These are phyloP conservation scores for Podila minutissima DNA, from an alignment of 192 early-diverging fungal species.

Conservation along the genomic window DNA sequence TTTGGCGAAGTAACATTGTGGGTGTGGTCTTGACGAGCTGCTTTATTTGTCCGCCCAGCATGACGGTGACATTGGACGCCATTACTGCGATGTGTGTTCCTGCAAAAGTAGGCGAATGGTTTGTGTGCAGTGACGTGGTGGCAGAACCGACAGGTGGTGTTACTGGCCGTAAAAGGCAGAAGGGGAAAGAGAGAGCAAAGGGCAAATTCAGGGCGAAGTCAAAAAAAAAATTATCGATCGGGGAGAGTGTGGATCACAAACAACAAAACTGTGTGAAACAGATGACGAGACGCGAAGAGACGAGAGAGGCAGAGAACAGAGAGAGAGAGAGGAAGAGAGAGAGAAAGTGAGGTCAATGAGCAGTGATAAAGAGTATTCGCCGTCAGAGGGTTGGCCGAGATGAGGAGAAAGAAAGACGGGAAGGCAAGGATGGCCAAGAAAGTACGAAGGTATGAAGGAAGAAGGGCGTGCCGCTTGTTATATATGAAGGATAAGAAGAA, in stretches of 20 bases:
- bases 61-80: constrained; percentile 61
- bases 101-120: not conserved
- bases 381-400: not conserved
- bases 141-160: not conserved
- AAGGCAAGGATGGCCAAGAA: not conserved
- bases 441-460: not conserved
- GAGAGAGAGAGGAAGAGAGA: not conserved
- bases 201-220: not conserved
- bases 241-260: not conserved
- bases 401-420: not conserved
- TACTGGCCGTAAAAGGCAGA: not conserved
- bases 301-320: not conserved
- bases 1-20: constrained; percentile 67
- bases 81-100: constrained; percentile 23
- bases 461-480: not conserved
- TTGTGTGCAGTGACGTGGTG: not conserved
- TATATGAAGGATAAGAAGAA: not conserved
- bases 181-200: not conserved
- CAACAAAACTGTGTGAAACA: not conserved
- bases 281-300: too few species aligned
- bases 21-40: constrained; percentile 72
- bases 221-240: not conserved
- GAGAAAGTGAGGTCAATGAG: not conserved
- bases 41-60: constrained; percentile 46
- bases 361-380: not conserved